Percentiles rank a stretch among this genome's conserved stretches.
Evolutionary conservation across 192 early-diverging fungal species (phyloP).

Genomic region (Spinellus fusiger): DNA sequence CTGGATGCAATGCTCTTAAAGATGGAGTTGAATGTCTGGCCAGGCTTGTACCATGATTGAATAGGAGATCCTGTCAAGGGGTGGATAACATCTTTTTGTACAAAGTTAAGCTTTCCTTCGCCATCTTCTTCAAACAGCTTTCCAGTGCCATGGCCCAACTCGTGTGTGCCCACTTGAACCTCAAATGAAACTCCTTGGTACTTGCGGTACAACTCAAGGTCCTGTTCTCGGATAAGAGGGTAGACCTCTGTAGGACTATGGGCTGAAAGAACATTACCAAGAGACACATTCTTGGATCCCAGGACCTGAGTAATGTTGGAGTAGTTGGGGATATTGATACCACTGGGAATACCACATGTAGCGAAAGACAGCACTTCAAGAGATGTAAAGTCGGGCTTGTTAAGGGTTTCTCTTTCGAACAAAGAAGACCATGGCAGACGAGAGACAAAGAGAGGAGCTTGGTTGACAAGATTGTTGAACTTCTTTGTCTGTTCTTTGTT

Average conservation of each 20-base stretch:
- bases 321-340: conserved; percentile 47
- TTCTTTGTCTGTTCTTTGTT: conserved; percentile 55
- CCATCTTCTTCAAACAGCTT: conserved; percentile 48
- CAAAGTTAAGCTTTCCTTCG: conserved; percentile 50
- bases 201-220: conserved; percentile 38
- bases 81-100: conserved; percentile 23
- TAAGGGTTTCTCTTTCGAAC: conserved; percentile 46
- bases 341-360: conserved; percentile 41
- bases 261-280: conserved; percentile 51
- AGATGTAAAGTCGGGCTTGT: conserved; percentile 53
- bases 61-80: conserved; percentile 44
- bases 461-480: conserved; percentile 50
- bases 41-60: conserved; percentile 48
- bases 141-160: conserved; percentile 57
- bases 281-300: conserved; percentile 58
- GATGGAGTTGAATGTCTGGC: conserved; percentile 52
- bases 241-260: conserved; percentile 42
- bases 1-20: conserved; percentile 41
- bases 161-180: conserved; percentile 57
- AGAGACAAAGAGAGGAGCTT: conserved; percentile 40
- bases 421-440: conserved; percentile 45
- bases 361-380: conserved; percentile 55
- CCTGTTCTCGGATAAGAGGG: conserved; percentile 43
- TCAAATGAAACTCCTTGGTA: conserved; percentile 42
- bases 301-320: conserved; percentile 35